Base-by-base conservation (phyloP, 345 rosid genomes). In the Combretum micranthum region DNA sequence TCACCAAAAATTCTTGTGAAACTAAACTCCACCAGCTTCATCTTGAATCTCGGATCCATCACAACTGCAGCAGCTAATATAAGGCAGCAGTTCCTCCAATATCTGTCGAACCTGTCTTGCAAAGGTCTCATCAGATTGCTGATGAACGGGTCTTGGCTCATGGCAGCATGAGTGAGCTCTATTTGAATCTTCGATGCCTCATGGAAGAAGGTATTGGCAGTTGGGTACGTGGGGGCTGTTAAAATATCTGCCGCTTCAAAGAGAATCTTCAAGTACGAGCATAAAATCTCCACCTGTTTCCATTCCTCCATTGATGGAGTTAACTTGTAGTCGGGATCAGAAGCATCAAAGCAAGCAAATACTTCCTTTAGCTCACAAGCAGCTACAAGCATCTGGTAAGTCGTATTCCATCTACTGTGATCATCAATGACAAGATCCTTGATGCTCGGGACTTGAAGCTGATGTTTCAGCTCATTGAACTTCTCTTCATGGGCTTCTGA, bases 11-110 rank as follows among this genome's bases (percentile, higher is more conserved):
- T 72, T 75, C 66, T 86, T 15, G 84, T 49, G 74, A 87, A 88
- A 71, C 85, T 88, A 70, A 87, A 85, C 62, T 87, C 89, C 17
- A 91, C 72, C 56, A 92, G 86, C 79, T 84, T 88, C 95, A 92
- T 82, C 70, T 92, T 88, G 73, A 80, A 92, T 64, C 98, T 84
- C 4, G 98, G 98, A 77, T 92, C 98, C 77, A 92, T 79, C 44
- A 83, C 84, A 22, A 84, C 92, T n/a, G 95, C 95, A 77, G 71
- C 59, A 1, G 95, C 88, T 69, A 92, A 63, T 50, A 83, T 69
- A 53, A 92, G 80, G 71, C 71, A 86, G 71, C 87, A 84, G 15
- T 74, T 78, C 65, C 71, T 82, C 98, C 98, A 88, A 65, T 87
- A 91, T 58, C 70, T 72, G 62, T 91, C 89, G 52, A 91, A 82